Evolutionary conservation across 176 grass and related monocot species (phyloP), one percentile per base, ranked within the genome.

Genomic region (Zoysia pacifica): DNA sequence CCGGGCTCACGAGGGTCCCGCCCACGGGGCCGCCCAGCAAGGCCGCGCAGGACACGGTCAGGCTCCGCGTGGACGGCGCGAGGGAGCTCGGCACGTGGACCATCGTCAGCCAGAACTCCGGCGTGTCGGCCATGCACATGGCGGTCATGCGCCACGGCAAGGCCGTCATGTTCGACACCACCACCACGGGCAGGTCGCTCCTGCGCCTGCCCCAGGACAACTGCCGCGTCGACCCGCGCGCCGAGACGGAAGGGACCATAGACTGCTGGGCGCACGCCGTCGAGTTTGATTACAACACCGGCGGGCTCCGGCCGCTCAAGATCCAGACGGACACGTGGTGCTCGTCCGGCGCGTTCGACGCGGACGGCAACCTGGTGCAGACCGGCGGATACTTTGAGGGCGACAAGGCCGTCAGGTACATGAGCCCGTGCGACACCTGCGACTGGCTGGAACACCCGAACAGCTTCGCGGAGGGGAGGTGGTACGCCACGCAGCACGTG

Each of bases 111-210:
- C 51, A 84, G 55, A 93, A 90, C 81, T 72, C 81, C 37, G 91
- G 91, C 41, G 84, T 93, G 69, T 93, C 91, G 4, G 84, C 91
- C 14, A 93, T 90, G 91, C 91, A 93, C 81, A 59, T 93, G 68
- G 84, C 11, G n/a, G 62, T 90, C 63, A 87, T 83, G 84, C 87
- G 81, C 67, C 70, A 84, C 49, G 74, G 85, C 81, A 74, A 84
- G 81, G 87, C 87, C 77, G 1, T 90, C 78, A 90, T 93, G 81
- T 93, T 93, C 73, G 91, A 93, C 76, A 87, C 87, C 55, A 61
- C 11, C 81, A 87, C 74, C 75, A 84, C 85, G 10, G 81, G 80
- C 0, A 53, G 73, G 13, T 86, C 91, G 2, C 77, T 83, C 72
- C 77, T 93, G 73, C 67, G 67, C 1, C 69, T 93, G 5, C 82